A percentile compares a stretch with the other conserved stretches of the same genome.
Evolutionary conservation across 495 filamentous ascomycete genomes (phyloP).

Genomic region (Penicillium cosmopolitanum): DNA sequence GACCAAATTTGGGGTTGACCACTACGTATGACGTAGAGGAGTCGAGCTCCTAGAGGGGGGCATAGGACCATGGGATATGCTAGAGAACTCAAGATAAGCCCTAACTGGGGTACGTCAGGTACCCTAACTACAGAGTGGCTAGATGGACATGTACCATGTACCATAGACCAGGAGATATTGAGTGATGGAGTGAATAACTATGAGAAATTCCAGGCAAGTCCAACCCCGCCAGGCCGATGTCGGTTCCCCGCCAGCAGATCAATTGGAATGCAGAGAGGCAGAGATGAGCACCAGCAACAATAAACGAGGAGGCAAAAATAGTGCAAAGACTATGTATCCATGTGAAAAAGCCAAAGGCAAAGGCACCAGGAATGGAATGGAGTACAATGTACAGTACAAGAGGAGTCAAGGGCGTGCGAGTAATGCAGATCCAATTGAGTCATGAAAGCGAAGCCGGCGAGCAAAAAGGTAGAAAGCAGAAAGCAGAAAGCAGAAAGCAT

Average conservation of each 20-base stretch:
- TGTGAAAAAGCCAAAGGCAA: not conserved
- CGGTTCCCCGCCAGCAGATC: constrained; percentile 2
- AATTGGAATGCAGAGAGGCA: not conserved
- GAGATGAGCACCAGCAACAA: not conserved
- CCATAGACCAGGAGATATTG: not conserved
- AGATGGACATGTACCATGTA: no score
- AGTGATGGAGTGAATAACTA: not conserved
- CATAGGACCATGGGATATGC: no score
- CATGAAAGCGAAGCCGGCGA: constrained; percentile 5
- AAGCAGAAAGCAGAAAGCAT: not conserved
- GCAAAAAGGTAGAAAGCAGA: not conserved
- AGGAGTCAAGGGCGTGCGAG: not conserved
- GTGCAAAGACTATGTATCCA: not conserved
- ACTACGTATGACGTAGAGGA: no score
- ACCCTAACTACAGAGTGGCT: not conserved
- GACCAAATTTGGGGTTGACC: no score
- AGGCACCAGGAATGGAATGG: not conserved
- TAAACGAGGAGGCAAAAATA: not conserved
- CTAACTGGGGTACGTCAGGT: not conserved
- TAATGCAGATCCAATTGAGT: constrained; percentile 4
- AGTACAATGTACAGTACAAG: not conserved
- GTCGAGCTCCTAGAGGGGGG: no score
- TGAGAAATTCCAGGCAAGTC: not conserved
- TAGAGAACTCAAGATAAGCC: no score
- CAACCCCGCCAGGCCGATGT: constrained; percentile 8